These are phyloP conservation scores for Neopestalotiopsis sp. DNA, from an alignment of 2,329 filamentous ascomycete genomes.

Conservation along the genomic window DNA sequence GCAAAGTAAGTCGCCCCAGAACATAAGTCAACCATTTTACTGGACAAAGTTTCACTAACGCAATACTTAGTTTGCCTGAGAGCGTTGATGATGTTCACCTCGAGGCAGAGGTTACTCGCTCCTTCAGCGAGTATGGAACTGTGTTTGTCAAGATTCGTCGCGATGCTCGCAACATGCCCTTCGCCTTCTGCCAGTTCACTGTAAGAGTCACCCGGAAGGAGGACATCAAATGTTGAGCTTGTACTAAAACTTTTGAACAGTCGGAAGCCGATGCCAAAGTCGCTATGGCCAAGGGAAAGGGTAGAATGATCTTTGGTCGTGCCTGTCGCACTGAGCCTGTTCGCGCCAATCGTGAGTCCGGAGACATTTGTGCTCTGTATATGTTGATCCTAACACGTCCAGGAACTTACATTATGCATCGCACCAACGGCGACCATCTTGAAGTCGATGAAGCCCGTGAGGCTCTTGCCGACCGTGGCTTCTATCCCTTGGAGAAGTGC, in stretches of 20 bases:
- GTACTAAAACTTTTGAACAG: conserved; percentile 39
- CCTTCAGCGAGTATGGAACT: conserved; percentile 60
- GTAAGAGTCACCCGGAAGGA: conserved; percentile 44
- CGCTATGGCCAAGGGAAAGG: conserved; percentile 54
- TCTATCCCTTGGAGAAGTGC: conserved; percentile 50
- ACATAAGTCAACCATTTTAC: not conserved
- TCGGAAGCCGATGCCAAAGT: conserved; percentile 52
- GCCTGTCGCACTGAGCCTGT: conserved; percentile 65
- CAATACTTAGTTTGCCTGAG: conserved; percentile 55
- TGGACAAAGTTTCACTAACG: conserved; percentile 19
- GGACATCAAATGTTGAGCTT: not conserved
- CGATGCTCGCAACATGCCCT: conserved; percentile 63
- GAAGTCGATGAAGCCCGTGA: conserved; percentile 48
- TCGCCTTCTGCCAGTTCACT: conserved; percentile 68
- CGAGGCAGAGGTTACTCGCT: conserved; percentile 55
- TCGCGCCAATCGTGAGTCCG: conserved; percentile 60
- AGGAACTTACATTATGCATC: conserved; percentile 58
- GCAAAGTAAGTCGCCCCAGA: conserved; percentile 62
- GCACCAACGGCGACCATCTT: conserved; percentile 42
- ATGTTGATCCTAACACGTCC: conserved; percentile 29
- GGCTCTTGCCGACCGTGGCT: conserved; percentile 42
- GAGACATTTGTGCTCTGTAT: not conserved
- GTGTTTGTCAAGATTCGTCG: conserved; percentile 70
- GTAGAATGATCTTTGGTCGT: conserved; percentile 58
- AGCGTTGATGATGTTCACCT: conserved; percentile 55